Base-by-base conservation (phyloP, 768 basidiomycete species). In the Lactarius trivialis region DNA sequence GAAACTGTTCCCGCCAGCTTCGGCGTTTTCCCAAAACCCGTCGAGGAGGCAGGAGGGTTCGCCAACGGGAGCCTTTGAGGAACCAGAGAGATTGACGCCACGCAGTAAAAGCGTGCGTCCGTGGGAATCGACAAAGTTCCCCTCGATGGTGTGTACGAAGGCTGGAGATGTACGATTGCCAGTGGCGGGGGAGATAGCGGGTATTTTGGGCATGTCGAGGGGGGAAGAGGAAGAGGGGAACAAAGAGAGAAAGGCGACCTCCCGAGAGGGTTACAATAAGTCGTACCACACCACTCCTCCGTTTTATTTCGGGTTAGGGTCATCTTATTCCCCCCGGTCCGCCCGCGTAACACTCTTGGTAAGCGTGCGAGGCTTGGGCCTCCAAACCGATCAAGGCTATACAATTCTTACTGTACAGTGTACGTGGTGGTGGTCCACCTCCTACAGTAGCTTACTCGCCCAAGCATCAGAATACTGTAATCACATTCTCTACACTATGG, bases 81-180 rank as follows among this genome's bases (percentile, higher is more conserved):
- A 85, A 8, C 92, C 92, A 14, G 91, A 88, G 51, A 98, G 82
- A 72, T 99, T 99, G 49, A 98, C 90, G n/a, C 97, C 97, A 57
- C 96, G 85, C 0, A 99, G 78, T 17, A 98, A 77, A 21, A 96
- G 73, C 0, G 88, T 87, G 51, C 93, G 84, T 24, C 91, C 89
- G 56, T 77, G 73, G 58, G 79, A 79, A 73, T 93, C 91, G 69
- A 91, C 82, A 69, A 93, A 93, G 56, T 82, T 80, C 67, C 81
- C 82, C 56, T 81, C 75, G 17, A 81, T 73, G 32, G 90, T 91
- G 74, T 87, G 88, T 55, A 89, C 76, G 71, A 78, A 88, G 61
- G 80, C 74, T 1, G 79, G 67, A 0, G 78, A 68, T 0, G 78
- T 77, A 4, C 79, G 76, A 1, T 74, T 66, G 21, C 83, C 81